Base-by-base conservation (phyloP, 768 basidiomycete genomes). In the Leucosporidium scottii region DNA sequence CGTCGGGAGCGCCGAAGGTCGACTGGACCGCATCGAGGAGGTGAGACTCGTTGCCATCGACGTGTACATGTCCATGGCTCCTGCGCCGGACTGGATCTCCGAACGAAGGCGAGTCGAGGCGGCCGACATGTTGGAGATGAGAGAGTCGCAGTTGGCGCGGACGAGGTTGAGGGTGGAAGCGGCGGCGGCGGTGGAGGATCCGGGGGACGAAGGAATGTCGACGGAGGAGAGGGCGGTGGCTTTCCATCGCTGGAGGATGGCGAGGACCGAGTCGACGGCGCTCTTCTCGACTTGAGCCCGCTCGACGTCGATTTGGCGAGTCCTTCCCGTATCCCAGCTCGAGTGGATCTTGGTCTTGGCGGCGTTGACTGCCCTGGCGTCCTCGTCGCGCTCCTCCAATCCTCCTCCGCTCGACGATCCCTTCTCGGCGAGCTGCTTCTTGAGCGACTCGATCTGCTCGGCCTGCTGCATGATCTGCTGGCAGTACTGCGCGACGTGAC, bases 401-500 rank as follows among this genome's bases (percentile, higher is more conserved):
- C 66, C 53, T 27, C 61, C 54, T 20, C 82, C 74, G 56, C 79
- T 80, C 64, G 84, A 44, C 39, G 39, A 44, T 2, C 39, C 80
- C 79, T 88, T 88, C 4, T 86, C 89, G 6, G 88, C 85, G 50
- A 96, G 82, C 79, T 89, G 90, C 59, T 86, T 85, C 79, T 93
- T 93, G 71, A 97, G 85, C 75, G 89, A 87, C 34, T 85, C 84
- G 66, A 97, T 87, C 79, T 93, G 88, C 49, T 82, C 78, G 73
- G 91, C 89, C 70, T 94, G 86, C 63, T 90, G 82, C 76, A 91
- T 89, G 75, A 98, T 96, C 61, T 91, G 91, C 78, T 91, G 90
- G 56, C 96, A 90, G 75, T 97, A 99, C 79, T 88, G 90, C 47
- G 90, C 91, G 69, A 97, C 93, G 76, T 97, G 91, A 21, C 93